Base-by-base conservation (phyloP, 768 basidiomycete genomes). In the Rickenella mellea region DNA sequence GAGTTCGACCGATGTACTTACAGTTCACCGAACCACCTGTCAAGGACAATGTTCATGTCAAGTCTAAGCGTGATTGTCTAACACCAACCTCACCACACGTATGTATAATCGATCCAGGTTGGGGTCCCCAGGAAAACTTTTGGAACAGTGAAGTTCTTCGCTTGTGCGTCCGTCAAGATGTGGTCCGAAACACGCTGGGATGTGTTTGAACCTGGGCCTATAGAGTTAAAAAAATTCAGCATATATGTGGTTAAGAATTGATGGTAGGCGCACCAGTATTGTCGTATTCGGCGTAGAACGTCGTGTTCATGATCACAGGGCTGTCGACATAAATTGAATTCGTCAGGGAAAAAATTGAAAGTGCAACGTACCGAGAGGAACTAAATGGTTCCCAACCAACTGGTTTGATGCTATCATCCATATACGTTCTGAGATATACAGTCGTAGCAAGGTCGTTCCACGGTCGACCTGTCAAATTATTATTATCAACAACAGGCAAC, bases 401-500 rank as follows among this genome's bases (percentile, higher is more conserved):
- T 1, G 76, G 66, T 6, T 60, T 37, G 26, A 80, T 67, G 47
- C 67, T 74, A 10, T 70, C 61, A 41, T 81, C 77, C 78, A 81
- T 81, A 39, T 66, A 70, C 0, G 69, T 78, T 5, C 57, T 58
- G 6, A 80, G 55, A 45, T 61, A 81, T 1, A 81, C 70, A 0
- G 75, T 69, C 0, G 67, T 67, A 0, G 78, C 73, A 6, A 74
- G 56, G 39, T 72, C 66, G 52, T 79, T 80, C 80, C 80, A 82
- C 0, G 80, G 79, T 2, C 80, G 69, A 10, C 55, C 53, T 65
- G 26, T 14, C 11, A 10, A 11, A 33, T 9, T 5, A 4, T 39
- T 14, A 21, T 41, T 8, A 30, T 15, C 27, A 40, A 21, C n/a
- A n/a, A n/a, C n/a, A n/a, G n/a, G n/a, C n/a, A n/a, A n/a, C n/a